These are phyloP conservation scores for Carallia brachiata DNA, from an alignment of 345 rosid genomes.

Conservation along the genomic window DNA sequence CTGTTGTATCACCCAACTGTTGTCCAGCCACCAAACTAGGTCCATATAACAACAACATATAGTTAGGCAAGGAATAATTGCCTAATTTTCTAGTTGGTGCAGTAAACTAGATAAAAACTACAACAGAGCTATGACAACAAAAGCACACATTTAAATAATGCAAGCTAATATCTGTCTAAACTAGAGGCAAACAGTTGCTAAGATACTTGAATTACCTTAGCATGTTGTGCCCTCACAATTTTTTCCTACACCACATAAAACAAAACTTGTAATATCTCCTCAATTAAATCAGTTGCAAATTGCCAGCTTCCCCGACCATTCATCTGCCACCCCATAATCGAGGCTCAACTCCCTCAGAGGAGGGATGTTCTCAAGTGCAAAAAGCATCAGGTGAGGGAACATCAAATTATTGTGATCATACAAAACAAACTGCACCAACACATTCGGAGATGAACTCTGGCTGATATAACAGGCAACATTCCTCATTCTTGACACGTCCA, in stretches of 20 bases:
- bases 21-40: too few species aligned
- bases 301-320: constrained; percentile 71
- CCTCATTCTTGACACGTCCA: constrained; percentile 95
- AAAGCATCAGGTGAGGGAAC: constrained; percentile 94
- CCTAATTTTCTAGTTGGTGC: too few species aligned
- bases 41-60: too few species aligned
- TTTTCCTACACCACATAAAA: constrained; percentile 18
- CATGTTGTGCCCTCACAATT: constrained; percentile 20
- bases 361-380: constrained; percentile 81
- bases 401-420: constrained; percentile 82
- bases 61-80: too few species aligned
- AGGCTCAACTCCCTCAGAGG: constrained; percentile 90
- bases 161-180: too few species aligned
- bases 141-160: too few species aligned
- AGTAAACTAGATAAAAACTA: too few species aligned
- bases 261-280: constrained; percentile 21
- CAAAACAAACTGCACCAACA: constrained; percentile 74
- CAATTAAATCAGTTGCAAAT: constrained; percentile 52
- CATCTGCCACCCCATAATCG: constrained; percentile 89
- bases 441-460: constrained; percentile 80
- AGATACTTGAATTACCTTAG: constrained; percentile 32
- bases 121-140: too few species aligned
- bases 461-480: constrained; percentile 93
- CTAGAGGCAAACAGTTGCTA: background rate
- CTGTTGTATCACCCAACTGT: too few species aligned